A percentile compares a stretch with the other conserved stretches of the same genome.
phyloP scores from a whole-genome alignment of 208 protist species.

The Giardia muris region DNA sequence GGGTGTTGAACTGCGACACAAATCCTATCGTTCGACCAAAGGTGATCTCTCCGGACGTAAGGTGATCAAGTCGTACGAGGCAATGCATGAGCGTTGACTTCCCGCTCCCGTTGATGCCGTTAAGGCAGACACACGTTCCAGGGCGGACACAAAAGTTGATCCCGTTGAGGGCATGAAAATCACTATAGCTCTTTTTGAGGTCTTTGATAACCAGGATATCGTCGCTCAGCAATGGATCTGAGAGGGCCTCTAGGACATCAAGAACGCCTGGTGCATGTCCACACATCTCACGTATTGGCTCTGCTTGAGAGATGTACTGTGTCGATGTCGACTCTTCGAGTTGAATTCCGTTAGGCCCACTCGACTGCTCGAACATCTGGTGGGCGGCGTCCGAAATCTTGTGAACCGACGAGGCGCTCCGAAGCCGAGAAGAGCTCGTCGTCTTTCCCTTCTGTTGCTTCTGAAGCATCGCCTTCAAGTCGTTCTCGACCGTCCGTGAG shows the following conservation, averaged over 20 bases:
- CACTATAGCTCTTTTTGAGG: background rate
- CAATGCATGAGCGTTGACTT: background rate
- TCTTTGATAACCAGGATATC: background rate
- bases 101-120: background rate
- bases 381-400: background rate
- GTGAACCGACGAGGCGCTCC: background rate
- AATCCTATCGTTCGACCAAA: background rate
- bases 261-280: background rate
- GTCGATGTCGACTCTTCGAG: background rate
- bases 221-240: background rate
- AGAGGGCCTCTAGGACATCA: background rate
- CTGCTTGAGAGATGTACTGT: background rate
- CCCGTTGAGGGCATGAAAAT: background rate
- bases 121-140: background rate
- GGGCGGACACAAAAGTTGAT: background rate
- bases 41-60: background rate
- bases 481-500: background rate
- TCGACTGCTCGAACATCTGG: background rate
- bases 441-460: background rate
- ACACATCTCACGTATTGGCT: background rate
- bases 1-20: constrained; percentile 5
- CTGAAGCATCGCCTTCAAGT: background rate
- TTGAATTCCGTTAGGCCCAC: background rate
- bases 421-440: background rate
- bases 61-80: background rate